These are phyloP conservation scores for Didymellaceae sp. DNA, from an alignment of 2,329 filamentous ascomycete species.

Conservation along the genomic window DNA sequence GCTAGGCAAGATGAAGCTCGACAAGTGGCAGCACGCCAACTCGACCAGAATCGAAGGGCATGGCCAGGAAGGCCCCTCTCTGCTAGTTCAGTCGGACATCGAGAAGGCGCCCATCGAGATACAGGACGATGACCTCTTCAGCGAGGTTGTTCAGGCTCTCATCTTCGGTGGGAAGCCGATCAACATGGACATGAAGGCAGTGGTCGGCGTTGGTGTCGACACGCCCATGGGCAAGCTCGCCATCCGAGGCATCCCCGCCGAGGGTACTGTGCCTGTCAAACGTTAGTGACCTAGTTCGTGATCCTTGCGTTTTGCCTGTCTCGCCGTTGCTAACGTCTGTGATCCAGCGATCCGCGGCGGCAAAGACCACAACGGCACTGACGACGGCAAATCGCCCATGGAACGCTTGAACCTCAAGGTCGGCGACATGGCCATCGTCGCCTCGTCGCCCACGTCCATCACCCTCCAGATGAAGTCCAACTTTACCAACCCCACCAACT, in stretches of 20 bases:
- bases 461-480: slow-evolving; percentile 76
- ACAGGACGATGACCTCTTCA: slow-evolving; percentile 79
- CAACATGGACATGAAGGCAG: slow-evolving; percentile 75
- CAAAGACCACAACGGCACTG: slow-evolving; percentile 50
- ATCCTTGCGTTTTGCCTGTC: slow-evolving; percentile 29
- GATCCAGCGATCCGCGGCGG: slow-evolving; percentile 45
- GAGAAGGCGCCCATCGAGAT: slow-evolving; percentile 82
- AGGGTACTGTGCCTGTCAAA: slow-evolving; percentile 89
- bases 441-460: slow-evolving; percentile 74
- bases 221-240: slow-evolving; percentile 83
- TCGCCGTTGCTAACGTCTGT: slow-evolving; percentile 41
- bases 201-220: slow-evolving; percentile 80
- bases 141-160: slow-evolving; percentile 79
- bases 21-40: slow-evolving; percentile 83
- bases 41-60: slow-evolving; percentile 72
- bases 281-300: slow-evolving; percentile 75
- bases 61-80: slow-evolving; percentile 63
- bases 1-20: slow-evolving; percentile 79
- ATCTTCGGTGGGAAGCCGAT: slow-evolving; percentile 76
- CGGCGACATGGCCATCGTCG: slow-evolving; percentile 72
- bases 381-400: slow-evolving; percentile 51
- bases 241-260: slow-evolving; percentile 80
- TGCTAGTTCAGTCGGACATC: slow-evolving; percentile 79
- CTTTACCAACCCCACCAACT: slow-evolving; percentile 88
- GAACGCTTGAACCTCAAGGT: slow-evolving; percentile 67